Base-by-base conservation (phyloP, 2,329 filamentous ascomycete genomes). In the Fusarium piperis region DNA sequence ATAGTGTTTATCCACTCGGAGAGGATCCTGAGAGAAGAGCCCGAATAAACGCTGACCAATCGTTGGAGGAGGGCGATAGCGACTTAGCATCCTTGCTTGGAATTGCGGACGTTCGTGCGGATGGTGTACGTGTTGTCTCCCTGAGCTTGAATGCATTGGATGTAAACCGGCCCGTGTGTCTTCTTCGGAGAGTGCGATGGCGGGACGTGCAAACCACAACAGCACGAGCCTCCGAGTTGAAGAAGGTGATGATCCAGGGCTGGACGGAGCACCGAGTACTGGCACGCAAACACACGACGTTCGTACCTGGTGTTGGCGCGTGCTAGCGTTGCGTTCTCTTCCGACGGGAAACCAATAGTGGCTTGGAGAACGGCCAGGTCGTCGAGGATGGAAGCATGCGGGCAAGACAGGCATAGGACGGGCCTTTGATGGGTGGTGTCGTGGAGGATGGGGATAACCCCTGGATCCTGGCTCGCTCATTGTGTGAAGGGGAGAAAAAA, bases 151-250 rank as follows among this genome's bases (percentile, higher is more conserved):
- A 56, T 33, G 51, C 33, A 58, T 63, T 72, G 58, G 23, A 38
- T 73, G 60, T 41, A 73, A 51, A 61, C 63, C 66, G 70, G 60
- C 66, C 67, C 66, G 70, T 67, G 72, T 70, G 64, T 73, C 67
- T 64, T 59, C 55, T 67, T 70, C 74, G 72, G 74, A 65, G 74
- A 76, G 60, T 61, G 72, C 68, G 68, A 74, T 71, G 59, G 67
- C 68, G 74, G 74, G 48, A 72, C 72, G 66, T 75, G 70, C 68
- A 58, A 68, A 62, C 59, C 48, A 51, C 59, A 63, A 63, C 65
- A 59, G 61, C 63, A 53, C 51, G 57, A 67, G 33, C 33, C 60
- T 56, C 64, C 46, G 38, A 55, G 38, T 65, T 60, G 55, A 60
- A 65, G 51, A 52, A 35, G 33, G 41, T 55, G 51, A 53, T 62